phyloP scores from a whole-genome alignment of 2,329 filamentous ascomycete species.

The Helotiales sp. region DNA sequence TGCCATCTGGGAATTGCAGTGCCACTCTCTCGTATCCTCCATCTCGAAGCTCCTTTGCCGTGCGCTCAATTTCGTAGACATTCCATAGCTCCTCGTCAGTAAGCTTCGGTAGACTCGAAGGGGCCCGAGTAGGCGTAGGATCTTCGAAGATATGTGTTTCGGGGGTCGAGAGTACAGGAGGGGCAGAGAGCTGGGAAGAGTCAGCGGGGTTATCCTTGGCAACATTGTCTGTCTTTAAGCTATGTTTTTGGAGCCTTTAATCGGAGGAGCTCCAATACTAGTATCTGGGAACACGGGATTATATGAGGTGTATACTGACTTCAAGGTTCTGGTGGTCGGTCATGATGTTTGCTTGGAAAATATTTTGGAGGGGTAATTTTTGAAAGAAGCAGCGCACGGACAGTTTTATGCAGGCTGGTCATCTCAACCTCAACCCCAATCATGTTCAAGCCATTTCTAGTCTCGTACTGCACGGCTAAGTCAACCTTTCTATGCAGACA shows the following conservation, averaged over 20 bases:
- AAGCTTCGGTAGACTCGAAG: slow-evolving; percentile 7
- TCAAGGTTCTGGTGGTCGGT: too few species aligned
- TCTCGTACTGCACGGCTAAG: too few species aligned
- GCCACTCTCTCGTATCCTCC: slow-evolving; percentile 76
- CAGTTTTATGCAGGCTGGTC: not conserved
- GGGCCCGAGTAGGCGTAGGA: slow-evolving; percentile 35
- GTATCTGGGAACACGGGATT: too few species aligned
- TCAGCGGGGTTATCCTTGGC: too few species aligned
- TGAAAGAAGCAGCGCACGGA: not conserved
- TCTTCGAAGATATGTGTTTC: slow-evolving; percentile 59
- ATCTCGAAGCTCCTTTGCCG: slow-evolving; percentile 70
- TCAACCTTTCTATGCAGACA: too few species aligned
- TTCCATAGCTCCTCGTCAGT: slow-evolving; percentile 68
- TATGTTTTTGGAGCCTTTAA: too few species aligned
- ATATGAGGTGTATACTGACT: too few species aligned
- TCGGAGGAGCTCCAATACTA: too few species aligned
- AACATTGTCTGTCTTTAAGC: too few species aligned
- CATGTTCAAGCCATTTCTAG: too few species aligned
- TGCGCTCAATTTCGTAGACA: slow-evolving; percentile 84
- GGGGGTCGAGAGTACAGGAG: slow-evolving; percentile 65
- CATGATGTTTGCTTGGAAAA: not conserved
- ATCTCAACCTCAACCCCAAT: too few species aligned
- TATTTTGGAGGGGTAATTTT: not conserved
- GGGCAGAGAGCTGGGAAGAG: not conserved
- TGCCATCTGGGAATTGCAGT: slow-evolving; percentile 92